phyloP scores from a whole-genome alignment of 2,329 filamentous ascomycete genomes.

The Xylariaceae sp. region DNA sequence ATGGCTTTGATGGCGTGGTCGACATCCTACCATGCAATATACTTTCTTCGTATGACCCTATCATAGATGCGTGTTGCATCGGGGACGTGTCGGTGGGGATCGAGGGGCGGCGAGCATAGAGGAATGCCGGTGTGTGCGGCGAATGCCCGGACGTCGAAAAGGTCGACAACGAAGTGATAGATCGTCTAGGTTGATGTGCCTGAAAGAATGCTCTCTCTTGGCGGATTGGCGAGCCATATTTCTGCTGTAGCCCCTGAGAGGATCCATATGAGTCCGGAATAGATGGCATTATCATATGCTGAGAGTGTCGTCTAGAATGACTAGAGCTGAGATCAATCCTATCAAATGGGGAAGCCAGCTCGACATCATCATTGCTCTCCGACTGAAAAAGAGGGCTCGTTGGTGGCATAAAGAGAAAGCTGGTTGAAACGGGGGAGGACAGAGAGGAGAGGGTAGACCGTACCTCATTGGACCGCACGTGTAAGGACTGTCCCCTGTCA shows the following conservation, averaged over 20 bases:
- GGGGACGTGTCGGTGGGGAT: conserved; percentile 69
- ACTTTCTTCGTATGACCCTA: conserved; percentile 96
- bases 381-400: conserved; percentile 91
- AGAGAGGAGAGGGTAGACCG: conserved; percentile 53
- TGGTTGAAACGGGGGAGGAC: conserved; percentile 69
- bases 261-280: conserved; percentile 41
- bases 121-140: conserved; percentile 46
- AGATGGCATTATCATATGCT: conserved; percentile 68
- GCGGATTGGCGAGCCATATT: conserved; percentile 40
- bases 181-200: conserved; percentile 72
- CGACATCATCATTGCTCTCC: conserved; percentile 73
- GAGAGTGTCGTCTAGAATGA: conserved; percentile 42
- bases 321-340: conserved; percentile 44
- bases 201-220: conserved; percentile 63
- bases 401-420: conserved; percentile 78
- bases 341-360: conserved; percentile 52
- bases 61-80: conserved; percentile 87
- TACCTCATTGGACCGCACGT: conserved; percentile 35
- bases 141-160: conserved; percentile 38
- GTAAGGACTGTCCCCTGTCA: conserved; percentile 32
- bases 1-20: conserved; percentile 83
- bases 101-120: conserved; percentile 61
- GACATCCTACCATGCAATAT: conserved; percentile 95
- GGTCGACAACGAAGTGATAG: conserved; percentile 58
- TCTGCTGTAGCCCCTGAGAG: conserved; percentile 32